phyloP scores from a whole-genome alignment of 768 basidiomycete species.

The Rhodotorula paludigena region DNA sequence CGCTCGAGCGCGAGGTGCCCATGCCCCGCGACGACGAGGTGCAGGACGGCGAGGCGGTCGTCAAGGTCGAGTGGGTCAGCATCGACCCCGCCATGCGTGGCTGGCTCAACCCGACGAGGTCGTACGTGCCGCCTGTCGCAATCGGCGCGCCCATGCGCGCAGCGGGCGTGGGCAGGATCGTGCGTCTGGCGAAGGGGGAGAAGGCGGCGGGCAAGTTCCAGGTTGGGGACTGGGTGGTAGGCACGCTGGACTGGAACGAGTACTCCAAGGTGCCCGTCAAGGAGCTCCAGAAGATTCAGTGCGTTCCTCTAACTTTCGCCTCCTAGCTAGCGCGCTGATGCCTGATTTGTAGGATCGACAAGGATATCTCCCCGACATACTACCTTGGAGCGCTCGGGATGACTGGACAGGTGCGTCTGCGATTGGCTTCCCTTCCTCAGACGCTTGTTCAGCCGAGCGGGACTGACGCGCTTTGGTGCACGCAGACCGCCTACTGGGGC shows the following conservation, averaged over 20 bases:
- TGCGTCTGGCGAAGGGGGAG: neutral
- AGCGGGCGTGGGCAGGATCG: slow-evolving; percentile 51
- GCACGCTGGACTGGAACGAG: slow-evolving; percentile 68
- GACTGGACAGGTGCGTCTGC: slow-evolving; percentile 51
- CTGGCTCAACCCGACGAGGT: slow-evolving; percentile 68
- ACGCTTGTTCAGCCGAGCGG: neutral
- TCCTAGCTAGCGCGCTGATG: neutral
- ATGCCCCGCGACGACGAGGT: slow-evolving; percentile 41
- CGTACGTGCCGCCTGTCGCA: slow-evolving; percentile 63
- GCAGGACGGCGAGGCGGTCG: slow-evolving; percentile 57
- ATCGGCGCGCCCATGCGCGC: slow-evolving; percentile 58
- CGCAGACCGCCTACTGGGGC: slow-evolving; percentile 82
- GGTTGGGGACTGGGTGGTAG: slow-evolving; percentile 66
- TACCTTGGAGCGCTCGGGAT: slow-evolving; percentile 73
- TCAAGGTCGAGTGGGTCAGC: slow-evolving; percentile 72
- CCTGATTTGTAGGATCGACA: neutral
- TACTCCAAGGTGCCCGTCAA: slow-evolving; percentile 59
- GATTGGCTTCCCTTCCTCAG: neutral
- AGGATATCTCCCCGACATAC: slow-evolving; percentile 45
- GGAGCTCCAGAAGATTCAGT: slow-evolving; percentile 57
- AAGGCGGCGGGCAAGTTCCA: slow-evolving; percentile 46
- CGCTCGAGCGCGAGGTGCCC: slow-evolving; percentile 47
- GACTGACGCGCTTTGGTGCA: neutral
- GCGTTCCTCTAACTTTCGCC: slow-evolving; percentile 39
- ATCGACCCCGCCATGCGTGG: slow-evolving; percentile 84